Base-by-base conservation (phyloP, 2,329 filamentous ascomycete genomes). In the Scorias spongiosa region DNA sequence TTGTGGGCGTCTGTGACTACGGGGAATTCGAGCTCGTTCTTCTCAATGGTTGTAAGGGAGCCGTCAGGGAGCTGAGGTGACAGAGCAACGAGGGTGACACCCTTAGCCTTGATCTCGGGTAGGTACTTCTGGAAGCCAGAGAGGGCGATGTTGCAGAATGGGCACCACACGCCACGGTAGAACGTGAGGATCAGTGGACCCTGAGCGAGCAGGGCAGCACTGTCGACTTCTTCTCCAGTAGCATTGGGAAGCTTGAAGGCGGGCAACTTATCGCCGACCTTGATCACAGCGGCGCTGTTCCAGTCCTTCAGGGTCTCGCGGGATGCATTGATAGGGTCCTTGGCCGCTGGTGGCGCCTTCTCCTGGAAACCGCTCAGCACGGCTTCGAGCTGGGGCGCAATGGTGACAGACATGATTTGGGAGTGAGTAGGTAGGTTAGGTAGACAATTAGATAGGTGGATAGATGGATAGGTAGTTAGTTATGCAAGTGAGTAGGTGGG, bases 121-220 rank as follows among this genome's bases (percentile, higher is more conserved):
- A 67, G 53, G 45, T 57, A 52, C 38, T 57, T 51, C 45, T 68
- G 65, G 0, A 68, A 51, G 17, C 55, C 15, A 68, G 52, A 1
- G 59, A 57, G 12, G 68, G 42, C 20, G 20, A 26, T 26, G 52
- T 68, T 69, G 58, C 67, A 69, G 57, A 57, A 68, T 1, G 67
- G 66, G 44, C 66, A 70, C 67, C 66, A 69, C 41, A 57, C 55
- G 11, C 66, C 66, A 40, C 66, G 66, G 55, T 69, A 69, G 55
- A 69, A 69, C 12, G 62, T 64, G 39, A 69, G 56, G 29, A 69
- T 56, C 14, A 69, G 46, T 12, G 45, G 45, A 14, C 42, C 38
- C 17, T 46, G 32, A 26, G 38, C 20, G 5, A 36, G 45, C 10
- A 47, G 42, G 12, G 26, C n/a, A 14, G 28, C 38, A 36, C 45